These are phyloP conservation scores for Trichoderma virens DNA, from an alignment of 495 filamentous ascomycete species.

Conservation along the genomic window DNA sequence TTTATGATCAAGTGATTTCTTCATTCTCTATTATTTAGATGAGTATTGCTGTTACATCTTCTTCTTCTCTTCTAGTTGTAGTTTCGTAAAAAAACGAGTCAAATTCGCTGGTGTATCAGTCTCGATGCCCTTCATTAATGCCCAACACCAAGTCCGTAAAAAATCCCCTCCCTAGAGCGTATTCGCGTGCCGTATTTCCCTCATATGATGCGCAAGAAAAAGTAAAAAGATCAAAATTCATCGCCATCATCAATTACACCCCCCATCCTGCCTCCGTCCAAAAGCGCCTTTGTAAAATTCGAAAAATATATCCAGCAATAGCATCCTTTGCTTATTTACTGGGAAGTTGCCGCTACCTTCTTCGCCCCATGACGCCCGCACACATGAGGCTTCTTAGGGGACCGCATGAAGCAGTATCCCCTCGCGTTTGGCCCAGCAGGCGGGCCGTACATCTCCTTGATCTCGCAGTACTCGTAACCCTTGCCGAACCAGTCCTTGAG, in stretches of 20 bases:
- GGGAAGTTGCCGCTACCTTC: constrained; percentile 12
- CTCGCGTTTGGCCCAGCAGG: constrained; percentile 28
- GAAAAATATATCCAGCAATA: background rate
- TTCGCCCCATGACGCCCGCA: constrained; percentile 38
- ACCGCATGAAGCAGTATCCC: constrained; percentile 40
- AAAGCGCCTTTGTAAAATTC: background rate
- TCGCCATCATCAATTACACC: background rate
- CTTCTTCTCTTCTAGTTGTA: constrained; percentile 6
- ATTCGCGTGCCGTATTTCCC: background rate
- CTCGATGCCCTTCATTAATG: background rate
- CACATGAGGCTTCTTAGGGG: constrained; percentile 37
- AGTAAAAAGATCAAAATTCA: background rate
- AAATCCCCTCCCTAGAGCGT: background rate
- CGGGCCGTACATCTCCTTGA: constrained; percentile 42
- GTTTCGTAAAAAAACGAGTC: constrained; percentile 13
- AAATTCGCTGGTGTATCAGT: constrained; percentile 7
- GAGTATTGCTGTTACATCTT: background rate
- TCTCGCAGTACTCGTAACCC: constrained; percentile 40
- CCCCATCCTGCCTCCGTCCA: background rate
- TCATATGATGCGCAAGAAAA: background rate
- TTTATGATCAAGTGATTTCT: too few species aligned
- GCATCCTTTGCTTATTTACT: background rate
- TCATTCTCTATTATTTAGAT: background rate
- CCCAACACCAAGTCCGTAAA: background rate
- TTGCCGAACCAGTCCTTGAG: constrained; percentile 45